Percentiles rank a stretch among this genome's conserved stretches.
These are phyloP conservation scores for Lathyrus oleraceus DNA, from an alignment of 306 rosid genomes.

Conservation along the genomic window DNA sequence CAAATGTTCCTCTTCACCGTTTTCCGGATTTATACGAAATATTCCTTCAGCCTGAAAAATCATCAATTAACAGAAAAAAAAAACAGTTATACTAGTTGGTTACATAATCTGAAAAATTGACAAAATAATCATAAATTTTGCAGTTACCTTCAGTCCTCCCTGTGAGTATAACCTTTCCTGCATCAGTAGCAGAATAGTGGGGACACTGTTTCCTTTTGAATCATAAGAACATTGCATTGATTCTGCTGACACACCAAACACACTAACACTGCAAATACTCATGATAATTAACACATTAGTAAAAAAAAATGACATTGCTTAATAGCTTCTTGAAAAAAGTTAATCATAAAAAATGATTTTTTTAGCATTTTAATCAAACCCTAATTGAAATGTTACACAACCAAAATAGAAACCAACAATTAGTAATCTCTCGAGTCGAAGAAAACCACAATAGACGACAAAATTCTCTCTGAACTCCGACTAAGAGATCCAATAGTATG, in stretches of 20 bases:
- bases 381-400: slow-evolving; percentile 9
- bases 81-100: slow-evolving; percentile 11
- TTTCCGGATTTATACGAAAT: slow-evolving; percentile 89
- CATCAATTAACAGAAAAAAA: background rate
- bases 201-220: slow-evolving; percentile 90
- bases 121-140: background rate
- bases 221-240: slow-evolving; percentile 95
- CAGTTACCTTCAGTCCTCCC: slow-evolving; percentile 86
- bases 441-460: too few species aligned
- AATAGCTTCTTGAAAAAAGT: background rate
- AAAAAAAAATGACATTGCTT: background rate
- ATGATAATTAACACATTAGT: background rate
- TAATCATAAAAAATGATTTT: background rate
- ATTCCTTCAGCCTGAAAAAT: slow-evolving; percentile 80
- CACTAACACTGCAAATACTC: slow-evolving; percentile 68
- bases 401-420: background rate
- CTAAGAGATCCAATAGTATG: too few species aligned
- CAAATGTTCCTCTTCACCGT: slow-evolving; percentile 78
- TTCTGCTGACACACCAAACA: slow-evolving; percentile 96
- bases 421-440: too few species aligned
- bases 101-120: background rate
- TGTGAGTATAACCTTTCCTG: slow-evolving; percentile 91
- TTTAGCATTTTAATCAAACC: slow-evolving; percentile 32
- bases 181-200: slow-evolving; percentile 84
- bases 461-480: too few species aligned